These are phyloP conservation scores for Andrographis paniculata DNA, from an alignment of 305 asterid species.

Conservation along the genomic window DNA sequence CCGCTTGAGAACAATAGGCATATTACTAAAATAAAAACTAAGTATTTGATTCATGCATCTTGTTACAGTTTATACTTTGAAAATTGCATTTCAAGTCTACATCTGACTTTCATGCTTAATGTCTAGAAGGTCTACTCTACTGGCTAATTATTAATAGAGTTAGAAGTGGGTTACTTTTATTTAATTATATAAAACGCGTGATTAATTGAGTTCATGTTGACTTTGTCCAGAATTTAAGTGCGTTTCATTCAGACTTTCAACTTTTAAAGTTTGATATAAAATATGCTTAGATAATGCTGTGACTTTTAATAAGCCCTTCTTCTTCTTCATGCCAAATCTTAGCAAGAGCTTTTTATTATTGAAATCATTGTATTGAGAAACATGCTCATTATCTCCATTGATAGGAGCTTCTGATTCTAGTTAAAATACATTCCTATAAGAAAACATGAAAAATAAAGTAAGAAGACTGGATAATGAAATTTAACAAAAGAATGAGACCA, in stretches of 20 bases:
- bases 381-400: too few relatives aligned
- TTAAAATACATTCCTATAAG: neutral
- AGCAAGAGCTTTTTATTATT: too few relatives aligned
- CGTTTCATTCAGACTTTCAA: neutral
- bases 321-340: too few relatives aligned
- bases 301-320: too few relatives aligned
- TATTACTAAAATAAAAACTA: neutral
- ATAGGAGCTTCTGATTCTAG: too few relatives aligned
- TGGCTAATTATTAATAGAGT: neutral
- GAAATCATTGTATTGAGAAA: too few relatives aligned
- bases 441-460: neutral
- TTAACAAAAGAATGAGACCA: conserved; percentile 24
- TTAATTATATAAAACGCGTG: neutral
- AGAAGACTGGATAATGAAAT: neutral
- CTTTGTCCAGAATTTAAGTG: conserved; percentile 1
- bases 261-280: neutral
- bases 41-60: neutral
- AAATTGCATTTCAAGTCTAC: conserved; percentile 2
- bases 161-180: conserved; percentile 5
- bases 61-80: neutral
- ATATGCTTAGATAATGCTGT: neutral
- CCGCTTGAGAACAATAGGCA: neutral
- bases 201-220: conserved; percentile 7
- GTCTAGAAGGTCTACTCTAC: conserved; percentile 8
- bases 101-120: conserved; percentile 9